Base-by-base conservation (phyloP, 2,329 filamentous ascomycete genomes). In the Eutypella sp. region DNA sequence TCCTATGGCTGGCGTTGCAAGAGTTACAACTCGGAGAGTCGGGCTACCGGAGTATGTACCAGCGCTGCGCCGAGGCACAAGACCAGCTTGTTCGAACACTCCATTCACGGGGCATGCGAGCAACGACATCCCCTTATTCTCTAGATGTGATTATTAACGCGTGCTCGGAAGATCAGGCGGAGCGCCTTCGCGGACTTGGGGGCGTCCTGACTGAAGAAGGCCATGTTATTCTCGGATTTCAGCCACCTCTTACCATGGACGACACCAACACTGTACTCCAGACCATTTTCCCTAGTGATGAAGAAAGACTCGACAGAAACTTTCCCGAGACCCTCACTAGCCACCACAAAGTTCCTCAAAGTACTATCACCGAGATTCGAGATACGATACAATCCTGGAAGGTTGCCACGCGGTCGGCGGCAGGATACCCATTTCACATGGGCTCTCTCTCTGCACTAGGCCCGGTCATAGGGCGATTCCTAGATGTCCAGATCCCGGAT, bases 371-470 rank as follows among this genome's bases (percentile, higher is more conserved):
- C 29, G 39, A 41, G 16, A 31, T 50, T 23, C 34, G 27, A 7
- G 18, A 18, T 8, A 48, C 24, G 24, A n/a, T 48, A 10, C 42
- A 48, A 13, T 45, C 42, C 15, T 50, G 48, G 42, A 47, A 48
- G 33, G 22, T 48, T 6, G 38, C 27, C 5, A 41, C 48, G 13
- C 42, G 48, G 16, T 48, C 48, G 3, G 41, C 42, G 18, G 37
- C 40, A 3, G 46, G 47, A 22, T 51, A 47, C 13, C 44, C 47
- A 6, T 24, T 49, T 9, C 20, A 49, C 34, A 42, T 49, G 41
- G 41, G 37, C 27, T 48, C 49, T 18, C 40, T 43, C 41, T 47
- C 46, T 3, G 47, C 47, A 29, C 39, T 51, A 8, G 49, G 49
- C 2, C 49, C 49, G 10, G 19, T 49, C 4, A 43, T 51, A 11